Percentiles rank a stretch among this genome's conserved stretches.
These are phyloP conservation scores for Hemileccinum rubropunctum DNA, from an alignment of 768 basidiomycete species.

Conservation along the genomic window DNA sequence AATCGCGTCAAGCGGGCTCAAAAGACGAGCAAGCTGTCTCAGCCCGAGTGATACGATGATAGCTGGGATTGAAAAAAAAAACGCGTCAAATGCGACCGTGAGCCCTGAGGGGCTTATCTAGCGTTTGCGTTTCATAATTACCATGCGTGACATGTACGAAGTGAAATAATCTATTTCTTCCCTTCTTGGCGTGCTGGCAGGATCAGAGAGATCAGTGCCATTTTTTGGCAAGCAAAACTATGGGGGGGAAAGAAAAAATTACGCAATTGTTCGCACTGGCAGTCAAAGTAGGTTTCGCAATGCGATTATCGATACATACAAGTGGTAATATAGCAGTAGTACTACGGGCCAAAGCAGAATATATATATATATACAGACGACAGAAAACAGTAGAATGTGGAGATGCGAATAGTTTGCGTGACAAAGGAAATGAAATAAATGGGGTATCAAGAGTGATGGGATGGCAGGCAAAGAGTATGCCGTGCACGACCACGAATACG, in stretches of 20 bases:
- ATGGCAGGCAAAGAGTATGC: constrained; percentile 4
- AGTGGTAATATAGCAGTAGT: constrained; percentile 16
- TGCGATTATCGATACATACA: constrained; percentile 19
- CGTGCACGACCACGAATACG: constrained; percentile 24
- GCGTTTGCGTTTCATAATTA: constrained; percentile 9
- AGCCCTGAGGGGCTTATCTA: background rate
- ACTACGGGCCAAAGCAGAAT: constrained; percentile 7
- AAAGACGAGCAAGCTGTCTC: constrained; percentile 49
- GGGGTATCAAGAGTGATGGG: constrained; percentile 3
- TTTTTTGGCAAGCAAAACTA: too few relatives aligned
- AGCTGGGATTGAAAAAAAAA: too few relatives aligned
- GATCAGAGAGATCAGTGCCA: constrained; percentile 8
- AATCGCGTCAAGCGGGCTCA: constrained; percentile 68
- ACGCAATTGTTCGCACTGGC: background rate
- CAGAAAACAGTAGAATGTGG: constrained; percentile 15
- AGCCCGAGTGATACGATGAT: constrained; percentile 16
- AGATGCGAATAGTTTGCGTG: constrained; percentile 20
- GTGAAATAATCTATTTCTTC: constrained; percentile 3
- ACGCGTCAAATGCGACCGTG: background rate
- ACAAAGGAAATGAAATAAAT: constrained; percentile 13
- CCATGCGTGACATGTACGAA: background rate
- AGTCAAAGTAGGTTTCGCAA: background rate
- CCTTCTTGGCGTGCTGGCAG: constrained; percentile 13
- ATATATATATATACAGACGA: constrained; percentile 14
- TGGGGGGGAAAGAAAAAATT: too few relatives aligned